Evolutionary conservation across 371 early-diverging fungal genomes (phyloP).

Genomic region (Mucor mucedo): DNA sequence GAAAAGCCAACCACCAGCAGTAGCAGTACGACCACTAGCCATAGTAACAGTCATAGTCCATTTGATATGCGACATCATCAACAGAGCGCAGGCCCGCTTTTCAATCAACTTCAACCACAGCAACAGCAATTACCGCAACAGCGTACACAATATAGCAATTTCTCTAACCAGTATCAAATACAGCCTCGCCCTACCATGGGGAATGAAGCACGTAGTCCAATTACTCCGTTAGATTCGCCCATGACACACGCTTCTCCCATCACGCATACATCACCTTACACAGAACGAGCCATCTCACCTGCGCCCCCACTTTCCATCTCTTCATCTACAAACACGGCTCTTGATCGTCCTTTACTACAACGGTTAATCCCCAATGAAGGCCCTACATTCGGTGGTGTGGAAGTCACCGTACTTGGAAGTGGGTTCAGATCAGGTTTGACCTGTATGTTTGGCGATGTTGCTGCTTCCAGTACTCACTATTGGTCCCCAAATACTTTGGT

Average conservation of each 20-base stretch:
- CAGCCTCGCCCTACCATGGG: slow-evolving; percentile 24
- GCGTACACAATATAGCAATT: background rate
- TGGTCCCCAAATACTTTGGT: slow-evolving; percentile 77
- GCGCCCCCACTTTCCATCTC: background rate
- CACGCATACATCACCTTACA: background rate
- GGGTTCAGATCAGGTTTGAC: slow-evolving; percentile 74
- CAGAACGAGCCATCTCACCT: slow-evolving; percentile 28
- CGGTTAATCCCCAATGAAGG: slow-evolving; percentile 77
- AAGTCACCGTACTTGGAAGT: slow-evolving; percentile 76
- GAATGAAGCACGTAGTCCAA: slow-evolving; percentile 4
- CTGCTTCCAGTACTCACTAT: slow-evolving; percentile 68
- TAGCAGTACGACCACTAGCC: no score
- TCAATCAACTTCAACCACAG: background rate
- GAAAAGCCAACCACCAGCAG: background rate
- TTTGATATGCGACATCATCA: slow-evolving; percentile 8
- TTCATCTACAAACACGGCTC: slow-evolving; percentile 49
- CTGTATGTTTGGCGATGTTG: slow-evolving; percentile 76
- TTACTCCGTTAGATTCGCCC: slow-evolving; percentile 12
- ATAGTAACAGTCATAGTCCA: background rate
- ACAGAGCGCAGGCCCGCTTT: slow-evolving; percentile 1
- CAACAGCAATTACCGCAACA: background rate
- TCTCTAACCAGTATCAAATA: slow-evolving; percentile 21
- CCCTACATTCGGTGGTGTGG: slow-evolving; percentile 79
- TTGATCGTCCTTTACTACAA: slow-evolving; percentile 43
- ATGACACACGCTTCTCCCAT: slow-evolving; percentile 9